A percentile compares a stretch with the other conserved stretches of the same genome.
phyloP scores from a whole-genome alignment of 176 grass and related monocot genomes.

The Aegilops sharonensis region DNA sequence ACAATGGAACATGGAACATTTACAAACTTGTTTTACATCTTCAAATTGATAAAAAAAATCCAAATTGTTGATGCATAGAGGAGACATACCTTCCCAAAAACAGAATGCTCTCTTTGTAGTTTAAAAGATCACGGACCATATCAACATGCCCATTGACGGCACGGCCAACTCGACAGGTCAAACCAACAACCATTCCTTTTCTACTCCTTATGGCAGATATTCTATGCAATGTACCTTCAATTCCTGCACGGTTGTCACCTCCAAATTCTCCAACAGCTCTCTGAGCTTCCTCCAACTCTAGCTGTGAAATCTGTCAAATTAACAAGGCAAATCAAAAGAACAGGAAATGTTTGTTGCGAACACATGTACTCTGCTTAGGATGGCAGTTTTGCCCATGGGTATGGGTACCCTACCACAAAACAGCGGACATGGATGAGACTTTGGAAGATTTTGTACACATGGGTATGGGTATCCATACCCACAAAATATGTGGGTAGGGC shows the following conservation, averaged over 20 bases:
- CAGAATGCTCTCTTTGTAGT: constrained; percentile 93
- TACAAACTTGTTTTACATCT: background rate
- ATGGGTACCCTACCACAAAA: too few species aligned
- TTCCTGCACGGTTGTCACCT: constrained; percentile 88
- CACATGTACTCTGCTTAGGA: background rate
- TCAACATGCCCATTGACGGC: constrained; percentile 91
- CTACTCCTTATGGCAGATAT: constrained; percentile 98
- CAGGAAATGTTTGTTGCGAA: constrained; percentile 12
- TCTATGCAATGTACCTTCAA: constrained; percentile 96
- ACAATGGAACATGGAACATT: background rate
- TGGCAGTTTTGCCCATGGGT: too few species aligned
- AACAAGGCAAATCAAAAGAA: background rate
- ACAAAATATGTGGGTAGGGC: too few species aligned
- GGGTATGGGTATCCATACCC: too few species aligned
- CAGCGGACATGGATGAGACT: too few species aligned
- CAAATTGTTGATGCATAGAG: constrained; percentile 13
- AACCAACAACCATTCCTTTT: constrained; percentile 91
- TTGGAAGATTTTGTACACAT: too few species aligned
- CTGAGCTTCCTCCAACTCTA: constrained; percentile 87
- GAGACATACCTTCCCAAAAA: constrained; percentile 73
- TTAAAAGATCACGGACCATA: constrained; percentile 87
- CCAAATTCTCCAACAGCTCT: constrained; percentile 89
- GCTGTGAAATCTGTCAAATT: constrained; percentile 66
- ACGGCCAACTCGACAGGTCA: constrained; percentile 93
- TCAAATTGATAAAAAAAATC: background rate